Evolutionary conservation across 176 grass and related monocot genomes (phyloP).

Genomic region (Cymbopogon citratus): DNA sequence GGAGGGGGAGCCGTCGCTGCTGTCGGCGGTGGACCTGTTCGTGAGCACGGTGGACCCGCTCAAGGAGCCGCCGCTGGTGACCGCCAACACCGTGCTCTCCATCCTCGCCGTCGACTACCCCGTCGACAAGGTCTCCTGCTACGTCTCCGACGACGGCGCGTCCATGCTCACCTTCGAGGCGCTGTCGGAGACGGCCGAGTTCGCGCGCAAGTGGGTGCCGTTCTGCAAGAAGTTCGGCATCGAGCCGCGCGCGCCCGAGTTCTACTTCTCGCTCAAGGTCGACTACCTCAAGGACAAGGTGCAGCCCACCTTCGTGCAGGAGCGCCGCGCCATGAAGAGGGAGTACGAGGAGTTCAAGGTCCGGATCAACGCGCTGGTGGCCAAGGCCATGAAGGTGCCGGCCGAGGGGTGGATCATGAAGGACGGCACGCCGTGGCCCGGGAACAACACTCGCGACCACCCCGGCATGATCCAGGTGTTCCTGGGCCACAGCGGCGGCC

Average conservation of each 20-base stretch:
- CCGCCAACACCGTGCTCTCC: constrained; percentile 94
- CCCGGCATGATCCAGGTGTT: constrained; percentile 99
- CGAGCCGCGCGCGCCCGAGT: constrained; percentile 90
- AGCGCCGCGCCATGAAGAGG: constrained; percentile 95
- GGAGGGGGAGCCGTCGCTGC: constrained; percentile 88
- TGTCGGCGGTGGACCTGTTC: constrained; percentile 80
- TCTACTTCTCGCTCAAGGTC: constrained; percentile 84
- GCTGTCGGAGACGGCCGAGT: constrained; percentile 89
- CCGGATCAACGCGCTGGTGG: constrained; percentile 85
- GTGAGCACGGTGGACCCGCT: constrained; percentile 93
- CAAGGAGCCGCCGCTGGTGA: constrained; percentile 96
- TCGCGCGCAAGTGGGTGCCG: constrained; percentile 95
- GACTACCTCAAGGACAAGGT: constrained; percentile 99
- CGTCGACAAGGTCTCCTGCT: constrained; percentile 95
- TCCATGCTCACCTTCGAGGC: constrained; percentile 96
- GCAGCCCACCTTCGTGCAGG: constrained; percentile 85
- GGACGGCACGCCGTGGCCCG: constrained; percentile 96
- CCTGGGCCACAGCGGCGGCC: constrained; percentile 88
- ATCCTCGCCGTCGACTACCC: constrained; percentile 96
- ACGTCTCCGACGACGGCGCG: constrained; percentile 95
- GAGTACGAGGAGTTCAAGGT: constrained; percentile 99
- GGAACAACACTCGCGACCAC: constrained; percentile 98
- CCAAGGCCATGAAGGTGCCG: constrained; percentile 86
- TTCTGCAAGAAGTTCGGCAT: constrained; percentile 98
- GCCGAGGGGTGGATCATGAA: constrained; percentile 96